Conservation (phyloP, 495 filamentous ascomycete species). For the Penicillium malachiteum region DNA sequence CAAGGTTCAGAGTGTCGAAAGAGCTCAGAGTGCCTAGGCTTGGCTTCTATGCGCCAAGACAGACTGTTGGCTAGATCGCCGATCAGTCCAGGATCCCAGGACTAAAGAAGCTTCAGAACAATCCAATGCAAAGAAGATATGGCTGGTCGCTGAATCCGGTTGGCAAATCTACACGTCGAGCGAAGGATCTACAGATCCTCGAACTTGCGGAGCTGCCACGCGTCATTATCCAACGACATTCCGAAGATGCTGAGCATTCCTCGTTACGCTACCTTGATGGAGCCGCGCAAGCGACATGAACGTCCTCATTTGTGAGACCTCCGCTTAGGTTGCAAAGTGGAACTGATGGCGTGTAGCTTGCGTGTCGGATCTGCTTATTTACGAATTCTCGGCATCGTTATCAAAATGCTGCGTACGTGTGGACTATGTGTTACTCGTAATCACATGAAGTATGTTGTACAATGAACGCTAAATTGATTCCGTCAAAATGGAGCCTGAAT, state of each 20-base stretch:
- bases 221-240: slow-evolving; percentile 3
- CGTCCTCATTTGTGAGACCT: background rate
- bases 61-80: background rate
- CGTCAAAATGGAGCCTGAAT: too few relatives aligned
- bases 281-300: slow-evolving; percentile 14
- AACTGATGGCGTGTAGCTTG: background rate
- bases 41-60: background rate
- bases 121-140: too few relatives aligned
- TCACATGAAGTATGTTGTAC: too few relatives aligned
- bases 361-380: background rate
- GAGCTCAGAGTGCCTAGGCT: background rate
- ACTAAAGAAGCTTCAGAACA: too few relatives aligned
- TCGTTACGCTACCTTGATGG: slow-evolving; percentile 10
- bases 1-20: background rate
- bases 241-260: slow-evolving; percentile 8
- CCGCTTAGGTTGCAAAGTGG: background rate
- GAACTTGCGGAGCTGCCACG: background rate
- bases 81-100: too few relatives aligned
- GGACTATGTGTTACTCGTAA: too few relatives aligned
- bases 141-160: too few relatives aligned
- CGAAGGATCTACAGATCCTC: too few relatives aligned
- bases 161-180: too few relatives aligned
- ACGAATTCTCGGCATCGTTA: background rate
- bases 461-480: too few relatives aligned
- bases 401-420: background rate